Evolutionary conservation across 2,329 filamentous ascomycete species (phyloP).

Genomic region (Chrysoporthe deuterocubensis): DNA sequence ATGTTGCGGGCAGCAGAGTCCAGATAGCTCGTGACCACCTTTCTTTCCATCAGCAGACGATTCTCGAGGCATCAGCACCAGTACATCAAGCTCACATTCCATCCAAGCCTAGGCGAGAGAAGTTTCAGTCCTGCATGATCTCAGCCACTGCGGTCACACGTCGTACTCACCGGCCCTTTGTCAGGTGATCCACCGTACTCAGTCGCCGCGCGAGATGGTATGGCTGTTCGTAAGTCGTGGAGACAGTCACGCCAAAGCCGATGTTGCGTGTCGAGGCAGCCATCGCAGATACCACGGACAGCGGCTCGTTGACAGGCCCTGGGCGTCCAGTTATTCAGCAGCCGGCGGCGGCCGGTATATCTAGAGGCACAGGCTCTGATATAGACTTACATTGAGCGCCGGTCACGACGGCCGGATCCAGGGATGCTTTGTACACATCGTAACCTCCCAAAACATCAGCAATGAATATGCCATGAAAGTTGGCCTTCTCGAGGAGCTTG

Average conservation of each 20-base stretch:
- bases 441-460: constrained; percentile 69
- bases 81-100: constrained; percentile 43
- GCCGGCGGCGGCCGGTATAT: not conserved
- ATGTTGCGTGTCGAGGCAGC: constrained; percentile 68
- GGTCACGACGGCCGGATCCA: constrained; percentile 60
- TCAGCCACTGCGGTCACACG: not conserved
- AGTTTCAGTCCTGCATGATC: not conserved
- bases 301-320: constrained; percentile 68
- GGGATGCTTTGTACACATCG: constrained; percentile 69
- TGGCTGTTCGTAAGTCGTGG: constrained; percentile 71
- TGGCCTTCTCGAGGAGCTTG: constrained; percentile 61
- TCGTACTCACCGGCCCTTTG: constrained; percentile 53
- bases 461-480: constrained; percentile 70
- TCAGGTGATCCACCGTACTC: constrained; percentile 69
- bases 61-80: not conserved
- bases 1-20: constrained; percentile 69
- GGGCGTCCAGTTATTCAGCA: not conserved
- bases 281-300: constrained; percentile 67
- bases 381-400: constrained; percentile 61
- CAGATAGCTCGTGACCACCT: constrained; percentile 69
- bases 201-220: constrained; percentile 69
- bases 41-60: not conserved
- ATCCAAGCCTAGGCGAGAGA: constrained; percentile 44
- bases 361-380: not conserved
- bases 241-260: constrained; percentile 70